Evolutionary conservation across 176 grass and related monocot species (phyloP), one percentile per base, ranked within the genome.

Genomic region (Carex parvula): DNA sequence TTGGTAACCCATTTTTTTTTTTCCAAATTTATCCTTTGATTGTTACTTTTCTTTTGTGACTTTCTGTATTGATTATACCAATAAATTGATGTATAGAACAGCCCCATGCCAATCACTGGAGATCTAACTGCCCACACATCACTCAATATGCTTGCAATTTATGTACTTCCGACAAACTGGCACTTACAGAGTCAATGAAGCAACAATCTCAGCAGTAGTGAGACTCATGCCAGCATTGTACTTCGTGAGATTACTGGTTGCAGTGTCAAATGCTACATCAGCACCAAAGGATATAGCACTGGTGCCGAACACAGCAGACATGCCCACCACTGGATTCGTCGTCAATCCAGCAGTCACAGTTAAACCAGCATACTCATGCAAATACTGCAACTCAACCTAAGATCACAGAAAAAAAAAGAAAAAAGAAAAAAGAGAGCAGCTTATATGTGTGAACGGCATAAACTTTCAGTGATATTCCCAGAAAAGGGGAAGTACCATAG

Each of bases 251-350:
- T 93, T 90, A 33, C 94, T 86, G 42, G 70, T 90, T 1, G 88
- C 85, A 0, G 88, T 91, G 66, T 93, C 91, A 81, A 93, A 97
- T 87, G 91, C 89, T 74, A 88, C 82, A 64, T 97, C 94, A 73
- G 90, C 89, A 60, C 89, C 94, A 84, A 93, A 84, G 62, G 88
- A 93, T 54, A 97, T 67, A 60, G 83, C 83, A 80, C 88, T 86
- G 64, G 84, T 93, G 44, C 91, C 94, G 80, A 97, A 90, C 50
- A 93, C 91, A 74, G 84, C 86, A 90, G 94, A 93, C 74, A 97
- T 57, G 53, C 85, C 91, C 85, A 97, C 84, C 63, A 87, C 89
- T 86, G 94, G 94, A 87, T 93, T 93, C 59, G 94, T 57, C 61
- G 85, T 93, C 63, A 97, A 76, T 8, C 88, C 94, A 29, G 92